A percentile compares a stretch with the other conserved stretches of the same genome.
phyloP scores from a whole-genome alignment of 768 basidiomycete genomes.

The Pisolithus albus region DNA sequence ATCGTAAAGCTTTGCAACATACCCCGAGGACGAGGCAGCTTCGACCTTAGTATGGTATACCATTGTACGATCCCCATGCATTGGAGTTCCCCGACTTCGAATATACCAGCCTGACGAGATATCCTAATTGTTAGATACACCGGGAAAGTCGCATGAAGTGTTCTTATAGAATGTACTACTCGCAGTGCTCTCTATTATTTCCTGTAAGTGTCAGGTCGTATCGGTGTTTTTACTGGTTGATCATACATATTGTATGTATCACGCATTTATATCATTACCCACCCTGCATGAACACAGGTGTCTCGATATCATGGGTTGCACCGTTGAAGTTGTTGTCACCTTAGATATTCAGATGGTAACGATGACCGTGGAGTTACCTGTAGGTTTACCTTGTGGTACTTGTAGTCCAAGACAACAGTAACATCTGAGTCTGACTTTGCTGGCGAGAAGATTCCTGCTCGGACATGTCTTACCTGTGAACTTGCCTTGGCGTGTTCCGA shows the following conservation, averaged over 20 bases:
- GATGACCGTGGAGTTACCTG: too few species aligned
- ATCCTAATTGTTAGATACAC: background rate
- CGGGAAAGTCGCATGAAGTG: too few species aligned
- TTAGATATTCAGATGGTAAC: too few species aligned
- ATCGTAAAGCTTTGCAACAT: conserved; percentile 60
- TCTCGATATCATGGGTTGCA: background rate
- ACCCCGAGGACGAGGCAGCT: conserved; percentile 67
- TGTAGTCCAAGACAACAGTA: too few species aligned
- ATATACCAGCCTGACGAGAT: conserved; percentile 36
- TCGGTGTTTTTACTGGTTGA: too few species aligned
- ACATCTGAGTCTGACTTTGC: too few species aligned
- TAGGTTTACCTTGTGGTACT: too few species aligned
- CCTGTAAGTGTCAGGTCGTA: background rate
- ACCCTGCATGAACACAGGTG: background rate
- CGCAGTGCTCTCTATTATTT: background rate
- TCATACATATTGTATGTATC: too few species aligned
- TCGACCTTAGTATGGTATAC: conserved; percentile 54
- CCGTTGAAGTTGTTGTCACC: background rate
- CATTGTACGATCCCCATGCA: conserved; percentile 56
- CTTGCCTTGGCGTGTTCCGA: too few species aligned
- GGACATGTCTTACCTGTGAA: too few species aligned
- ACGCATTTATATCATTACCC: background rate
- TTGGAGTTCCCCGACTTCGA: conserved; percentile 73
- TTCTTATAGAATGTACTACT: background rate
- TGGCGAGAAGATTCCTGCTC: too few species aligned